Percentiles rank a stretch among this genome's conserved stretches.
These are phyloP conservation scores for Syzygium syzygioides DNA, from an alignment of 441 rosid species.

Conservation along the genomic window DNA sequence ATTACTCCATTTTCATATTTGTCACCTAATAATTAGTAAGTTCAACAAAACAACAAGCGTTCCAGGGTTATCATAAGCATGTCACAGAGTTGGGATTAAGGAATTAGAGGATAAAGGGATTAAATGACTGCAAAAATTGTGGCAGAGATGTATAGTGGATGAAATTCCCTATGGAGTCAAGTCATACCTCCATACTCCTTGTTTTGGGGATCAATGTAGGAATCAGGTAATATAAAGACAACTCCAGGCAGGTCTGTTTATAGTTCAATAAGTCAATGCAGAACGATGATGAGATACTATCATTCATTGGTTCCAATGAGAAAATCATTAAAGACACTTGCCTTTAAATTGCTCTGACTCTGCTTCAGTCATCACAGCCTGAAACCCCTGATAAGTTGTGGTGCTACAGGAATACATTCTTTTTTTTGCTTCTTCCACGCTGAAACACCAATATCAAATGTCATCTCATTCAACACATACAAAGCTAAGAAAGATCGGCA, in stretches of 20 bases:
- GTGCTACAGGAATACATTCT: constrained; percentile 94
- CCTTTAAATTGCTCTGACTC: constrained; percentile 77
- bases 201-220: constrained; percentile 79
- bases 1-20: constrained; percentile 78
- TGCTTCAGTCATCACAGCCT: constrained; percentile 79
- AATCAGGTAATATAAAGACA: constrained; percentile 84
- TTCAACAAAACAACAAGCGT: not conserved
- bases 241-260: constrained; percentile 70
- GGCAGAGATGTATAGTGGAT: not conserved
- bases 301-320: not conserved
- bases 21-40: constrained; percentile 42
- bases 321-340: not conserved
- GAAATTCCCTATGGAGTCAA: not conserved
- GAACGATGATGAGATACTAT: not conserved
- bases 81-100: not conserved
- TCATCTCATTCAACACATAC: not conserved
- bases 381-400: constrained; percentile 87
- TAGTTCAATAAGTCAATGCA: not conserved
- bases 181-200: constrained; percentile 87
- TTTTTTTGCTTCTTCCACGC: constrained; percentile 77
- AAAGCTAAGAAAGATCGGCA: not conserved
- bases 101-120: not conserved
- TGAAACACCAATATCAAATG: constrained; percentile 14
- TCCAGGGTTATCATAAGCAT: not conserved
- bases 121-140: not conserved